Conservation (phyloP, 116 monocot genomes). For the Papilionanthe hybrid region DNA sequence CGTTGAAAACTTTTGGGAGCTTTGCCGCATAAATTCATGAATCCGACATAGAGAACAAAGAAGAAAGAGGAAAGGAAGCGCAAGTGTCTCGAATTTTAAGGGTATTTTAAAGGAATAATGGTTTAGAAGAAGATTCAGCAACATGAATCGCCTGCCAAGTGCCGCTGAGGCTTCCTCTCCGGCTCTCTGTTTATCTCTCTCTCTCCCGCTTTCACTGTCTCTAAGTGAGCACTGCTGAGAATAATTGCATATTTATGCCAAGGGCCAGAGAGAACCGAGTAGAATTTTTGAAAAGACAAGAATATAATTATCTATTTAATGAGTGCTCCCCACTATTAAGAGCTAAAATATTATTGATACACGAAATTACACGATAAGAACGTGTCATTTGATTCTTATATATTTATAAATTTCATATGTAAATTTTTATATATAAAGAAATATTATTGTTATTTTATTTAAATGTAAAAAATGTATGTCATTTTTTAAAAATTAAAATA, state of each 20-base stretch:
- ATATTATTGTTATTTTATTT: no score
- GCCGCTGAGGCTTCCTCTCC: not conserved
- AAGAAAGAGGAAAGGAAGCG: not conserved
- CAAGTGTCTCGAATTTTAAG: not conserved
- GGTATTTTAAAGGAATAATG: not conserved
- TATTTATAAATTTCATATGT: no score
- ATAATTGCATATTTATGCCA: constrained; percentile 11
- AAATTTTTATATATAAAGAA: no score
- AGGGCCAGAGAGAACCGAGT: not conserved
- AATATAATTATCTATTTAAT: not conserved
- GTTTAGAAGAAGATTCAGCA: not conserved
- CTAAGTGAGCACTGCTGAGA: not conserved
- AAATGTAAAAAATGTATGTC: no score
- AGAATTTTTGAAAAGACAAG: not conserved
- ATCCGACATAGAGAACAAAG: not conserved
- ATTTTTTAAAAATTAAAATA: no score
- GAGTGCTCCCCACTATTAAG: no score
- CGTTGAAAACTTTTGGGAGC: not conserved
- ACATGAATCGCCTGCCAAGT: not conserved
- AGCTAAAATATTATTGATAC: no score
- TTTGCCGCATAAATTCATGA: not conserved
- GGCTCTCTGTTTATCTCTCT: not conserved
- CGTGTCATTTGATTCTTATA: no score
- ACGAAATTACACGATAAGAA: no score
- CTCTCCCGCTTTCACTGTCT: not conserved